These are phyloP conservation scores for Calycina marina DNA, from an alignment of 2,329 filamentous ascomycete species.

Conservation along the genomic window DNA sequence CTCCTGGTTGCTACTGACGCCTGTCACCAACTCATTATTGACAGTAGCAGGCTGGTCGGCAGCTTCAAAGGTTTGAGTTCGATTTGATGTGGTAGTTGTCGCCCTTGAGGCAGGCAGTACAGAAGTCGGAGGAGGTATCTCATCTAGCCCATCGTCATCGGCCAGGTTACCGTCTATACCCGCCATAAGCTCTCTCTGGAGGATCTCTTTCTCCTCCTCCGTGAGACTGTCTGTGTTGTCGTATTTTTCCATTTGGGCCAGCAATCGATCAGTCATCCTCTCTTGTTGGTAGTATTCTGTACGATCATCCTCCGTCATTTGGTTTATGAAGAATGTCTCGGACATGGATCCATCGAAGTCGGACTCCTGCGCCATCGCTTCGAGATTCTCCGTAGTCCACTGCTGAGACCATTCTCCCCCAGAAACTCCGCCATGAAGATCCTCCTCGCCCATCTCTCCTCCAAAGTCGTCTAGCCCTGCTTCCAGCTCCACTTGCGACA, in stretches of 20 bases:
- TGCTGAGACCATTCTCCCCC: not conserved
- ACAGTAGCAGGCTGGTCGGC: no score
- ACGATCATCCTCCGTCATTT: not conserved
- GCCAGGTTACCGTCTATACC: no score
- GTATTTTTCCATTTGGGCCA: slow-evolving; percentile 4
- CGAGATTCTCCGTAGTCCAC: not conserved
- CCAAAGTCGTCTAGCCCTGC: slow-evolving; percentile 3
- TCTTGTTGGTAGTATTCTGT: not conserved
- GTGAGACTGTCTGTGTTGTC: slow-evolving; percentile 6
- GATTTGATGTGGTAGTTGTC: no score
- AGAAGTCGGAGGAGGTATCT: no score
- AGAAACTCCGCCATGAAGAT: not conserved
- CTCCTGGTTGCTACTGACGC: no score
- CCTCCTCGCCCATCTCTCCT: slow-evolving; percentile 2
- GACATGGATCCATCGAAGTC: not conserved
- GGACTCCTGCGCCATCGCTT: not conserved
- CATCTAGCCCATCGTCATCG: no score
- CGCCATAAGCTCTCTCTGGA: slow-evolving; percentile 3
- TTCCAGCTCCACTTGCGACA: slow-evolving; percentile 6
- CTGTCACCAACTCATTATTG: no score
- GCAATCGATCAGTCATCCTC: slow-evolving; percentile 1
- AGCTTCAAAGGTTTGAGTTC: no score
- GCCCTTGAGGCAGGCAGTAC: no score
- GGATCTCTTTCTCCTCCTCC: slow-evolving; percentile 4
- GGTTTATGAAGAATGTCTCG: not conserved